A percentile compares a stretch with the other conserved stretches of the same genome.
Conservation (phyloP, 2,329 filamentous ascomycete species). For the Volutella citrinella region DNA sequence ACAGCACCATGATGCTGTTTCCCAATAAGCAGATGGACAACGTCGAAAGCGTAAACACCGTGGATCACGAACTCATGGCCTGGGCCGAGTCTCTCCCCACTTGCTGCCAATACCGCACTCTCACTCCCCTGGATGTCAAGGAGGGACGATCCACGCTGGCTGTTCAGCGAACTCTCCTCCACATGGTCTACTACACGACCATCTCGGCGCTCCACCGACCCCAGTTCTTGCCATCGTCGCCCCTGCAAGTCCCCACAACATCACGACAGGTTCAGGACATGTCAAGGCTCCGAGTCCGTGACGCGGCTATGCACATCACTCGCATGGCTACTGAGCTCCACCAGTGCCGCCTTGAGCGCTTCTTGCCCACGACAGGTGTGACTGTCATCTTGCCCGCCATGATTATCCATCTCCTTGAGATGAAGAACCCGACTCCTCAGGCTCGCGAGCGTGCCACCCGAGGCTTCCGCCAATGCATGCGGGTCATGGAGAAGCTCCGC, state of each 20-base stretch:
- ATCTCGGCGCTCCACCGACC: constrained; percentile 88
- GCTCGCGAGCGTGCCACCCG: constrained; percentile 70
- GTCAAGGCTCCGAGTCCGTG: constrained; percentile 77
- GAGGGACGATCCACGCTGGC: constrained; percentile 58
- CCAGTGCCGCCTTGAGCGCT: constrained; percentile 68
- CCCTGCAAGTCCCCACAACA: constrained; percentile 47
- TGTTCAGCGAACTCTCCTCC: constrained; percentile 79
- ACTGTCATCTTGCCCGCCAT: constrained; percentile 89
- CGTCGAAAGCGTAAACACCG: constrained; percentile 72
- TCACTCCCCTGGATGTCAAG: constrained; percentile 53
- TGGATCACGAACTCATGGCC: constrained; percentile 73
- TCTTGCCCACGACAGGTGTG: constrained; percentile 83
- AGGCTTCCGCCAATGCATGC: constrained; percentile 90
- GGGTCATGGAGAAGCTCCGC: constrained; percentile 80
- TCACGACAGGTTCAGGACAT: constrained; percentile 74
- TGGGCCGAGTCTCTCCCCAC: constrained; percentile 74
- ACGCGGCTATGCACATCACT: constrained; percentile 82
- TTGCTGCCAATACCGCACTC: constrained; percentile 64
- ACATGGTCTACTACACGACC: constrained; percentile 93
- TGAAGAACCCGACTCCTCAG: constrained; percentile 75
- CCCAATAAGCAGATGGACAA: constrained; percentile 86
- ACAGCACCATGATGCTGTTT: constrained; percentile 81
- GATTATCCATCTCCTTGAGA: constrained; percentile 89
- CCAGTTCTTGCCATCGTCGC: constrained; percentile 77
- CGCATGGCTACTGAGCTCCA: constrained; percentile 77